These are phyloP conservation scores for Zalaria sp. DNA, from an alignment of 2,329 filamentous ascomycete species.

Conservation along the genomic window DNA sequence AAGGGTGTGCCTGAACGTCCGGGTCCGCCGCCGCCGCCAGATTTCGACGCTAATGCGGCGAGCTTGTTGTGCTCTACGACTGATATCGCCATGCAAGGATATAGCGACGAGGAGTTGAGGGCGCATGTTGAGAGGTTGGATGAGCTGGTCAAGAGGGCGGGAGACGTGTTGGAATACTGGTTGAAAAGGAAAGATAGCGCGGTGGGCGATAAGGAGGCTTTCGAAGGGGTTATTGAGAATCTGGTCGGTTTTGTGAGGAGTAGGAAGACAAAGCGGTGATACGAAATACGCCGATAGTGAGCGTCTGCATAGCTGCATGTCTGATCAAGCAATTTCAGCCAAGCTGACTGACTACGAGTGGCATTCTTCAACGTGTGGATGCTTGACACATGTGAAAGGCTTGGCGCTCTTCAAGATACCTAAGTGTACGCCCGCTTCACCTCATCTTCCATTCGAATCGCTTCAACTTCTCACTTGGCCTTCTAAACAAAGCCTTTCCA, in stretches of 20 bases:
- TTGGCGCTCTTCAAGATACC: too few species aligned
- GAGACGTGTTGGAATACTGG: slow-evolving; percentile 77
- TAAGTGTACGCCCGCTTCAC: too few species aligned
- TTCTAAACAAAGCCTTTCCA: too few species aligned
- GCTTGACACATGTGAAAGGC: too few species aligned
- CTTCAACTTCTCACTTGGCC: too few species aligned
- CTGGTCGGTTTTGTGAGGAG: slow-evolving; percentile 48
- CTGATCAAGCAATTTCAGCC: too few species aligned
- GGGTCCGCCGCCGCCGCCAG: slow-evolving; percentile 54
- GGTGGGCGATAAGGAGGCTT: slow-evolving; percentile 79
- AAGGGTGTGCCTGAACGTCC: slow-evolving; percentile 11
- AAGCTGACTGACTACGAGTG: too few species aligned
- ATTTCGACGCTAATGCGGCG: slow-evolving; percentile 66
- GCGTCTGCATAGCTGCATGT: too few species aligned
- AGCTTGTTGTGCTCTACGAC: slow-evolving; percentile 71
- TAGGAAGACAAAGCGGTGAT: too few species aligned
- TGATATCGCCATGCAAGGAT: slow-evolving; percentile 63
- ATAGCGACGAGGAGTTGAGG: slow-evolving; percentile 64
- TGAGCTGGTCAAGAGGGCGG: slow-evolving; percentile 55
- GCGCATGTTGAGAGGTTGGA: slow-evolving; percentile 57
- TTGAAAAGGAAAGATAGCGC: slow-evolving; percentile 73
- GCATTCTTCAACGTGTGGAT: too few species aligned
- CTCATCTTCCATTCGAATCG: too few species aligned
- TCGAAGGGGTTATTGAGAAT: slow-evolving; percentile 95
- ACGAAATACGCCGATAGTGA: too few species aligned